phyloP scores from a whole-genome alignment of 257 asterid genomes.

The Leonotis leonurus region DNA sequence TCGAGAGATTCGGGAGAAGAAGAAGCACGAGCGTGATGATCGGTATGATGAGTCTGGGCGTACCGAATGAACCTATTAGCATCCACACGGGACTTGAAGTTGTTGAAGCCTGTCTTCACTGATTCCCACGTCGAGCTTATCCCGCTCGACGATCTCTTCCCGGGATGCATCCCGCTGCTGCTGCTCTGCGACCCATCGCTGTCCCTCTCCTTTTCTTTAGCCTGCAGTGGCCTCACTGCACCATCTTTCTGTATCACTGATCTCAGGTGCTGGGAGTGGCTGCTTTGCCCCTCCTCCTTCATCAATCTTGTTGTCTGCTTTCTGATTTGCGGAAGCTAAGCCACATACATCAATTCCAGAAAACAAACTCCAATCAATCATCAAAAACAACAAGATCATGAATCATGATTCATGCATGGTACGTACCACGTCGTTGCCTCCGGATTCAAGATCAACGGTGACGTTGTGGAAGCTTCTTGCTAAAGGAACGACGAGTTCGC shows the following conservation, averaged over 20 bases:
- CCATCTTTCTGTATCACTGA: not conserved
- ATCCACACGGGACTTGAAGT: constrained; percentile 49
- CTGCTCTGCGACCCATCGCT: constrained; percentile 7
- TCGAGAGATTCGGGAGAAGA: constrained; percentile 58
- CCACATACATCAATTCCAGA: not conserved
- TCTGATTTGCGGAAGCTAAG: constrained; percentile 28
- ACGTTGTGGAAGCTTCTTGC: constrained; percentile 61
- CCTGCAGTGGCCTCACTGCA: not conserved
- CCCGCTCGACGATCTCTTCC: constrained; percentile 29
- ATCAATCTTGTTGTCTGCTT: constrained; percentile 25
- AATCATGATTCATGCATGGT: no score
- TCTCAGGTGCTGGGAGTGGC: constrained; percentile 22
- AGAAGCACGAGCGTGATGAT: constrained; percentile 21
- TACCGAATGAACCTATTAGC: constrained; percentile 45
- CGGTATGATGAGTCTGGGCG: constrained; percentile 33
- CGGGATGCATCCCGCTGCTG: not conserved
- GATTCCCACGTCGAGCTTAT: constrained; percentile 54
- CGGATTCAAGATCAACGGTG: constrained; percentile 46
- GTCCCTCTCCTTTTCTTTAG: constrained; percentile 15
- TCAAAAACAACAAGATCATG: not conserved
- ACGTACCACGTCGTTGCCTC: constrained; percentile 35
- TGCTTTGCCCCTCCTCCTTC: constrained; percentile 26
- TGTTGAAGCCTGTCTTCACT: constrained; percentile 46
- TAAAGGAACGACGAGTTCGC: constrained; percentile 70
- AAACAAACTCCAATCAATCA: not conserved